These are phyloP conservation scores for Aaosphaeria pasadenensis DNA, from an alignment of 2,329 filamentous ascomycete species.

Conservation along the genomic window DNA sequence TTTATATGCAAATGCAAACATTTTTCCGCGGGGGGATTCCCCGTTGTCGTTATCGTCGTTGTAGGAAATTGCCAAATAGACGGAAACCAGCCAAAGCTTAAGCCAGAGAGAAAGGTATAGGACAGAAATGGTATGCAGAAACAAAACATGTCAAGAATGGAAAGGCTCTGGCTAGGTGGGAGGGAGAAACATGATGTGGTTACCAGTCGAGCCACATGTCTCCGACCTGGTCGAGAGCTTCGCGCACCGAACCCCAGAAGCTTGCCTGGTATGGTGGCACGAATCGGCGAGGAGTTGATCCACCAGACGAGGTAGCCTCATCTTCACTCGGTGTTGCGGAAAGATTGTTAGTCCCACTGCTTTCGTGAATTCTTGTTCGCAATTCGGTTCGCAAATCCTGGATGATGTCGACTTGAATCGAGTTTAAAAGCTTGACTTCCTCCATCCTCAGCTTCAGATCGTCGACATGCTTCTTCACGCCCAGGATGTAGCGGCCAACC, in stretches of 20 bases:
- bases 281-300: background rate
- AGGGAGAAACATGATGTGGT: background rate
- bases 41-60: too few relatives aligned
- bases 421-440: conserved; percentile 30
- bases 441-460: conserved; percentile 29
- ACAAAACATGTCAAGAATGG: too few relatives aligned
- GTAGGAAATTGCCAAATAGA: background rate
- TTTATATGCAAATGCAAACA: too few relatives aligned
- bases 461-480: conserved; percentile 21
- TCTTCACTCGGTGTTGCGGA: background rate
- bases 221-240: conserved; percentile 13
- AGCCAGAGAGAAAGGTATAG: background rate
- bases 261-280: background rate
- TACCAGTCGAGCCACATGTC: conserved; percentile 12
- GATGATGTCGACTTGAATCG: conserved; percentile 31
- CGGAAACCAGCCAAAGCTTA: background rate
- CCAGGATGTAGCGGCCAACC: conserved; percentile 24
- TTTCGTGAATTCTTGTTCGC: background rate
- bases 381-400: conserved; percentile 20
- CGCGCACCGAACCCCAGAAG: conserved; percentile 11
- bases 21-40: too few relatives aligned
- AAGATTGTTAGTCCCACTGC: background rate
- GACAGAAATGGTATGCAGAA: background rate
- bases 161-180: too few relatives aligned
- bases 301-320: background rate